Percentiles rank a stretch among this genome's conserved stretches.
Evolutionary conservation across 2,329 filamentous ascomycete species (phyloP).

Genomic region (Ramularia collo-cygni): DNA sequence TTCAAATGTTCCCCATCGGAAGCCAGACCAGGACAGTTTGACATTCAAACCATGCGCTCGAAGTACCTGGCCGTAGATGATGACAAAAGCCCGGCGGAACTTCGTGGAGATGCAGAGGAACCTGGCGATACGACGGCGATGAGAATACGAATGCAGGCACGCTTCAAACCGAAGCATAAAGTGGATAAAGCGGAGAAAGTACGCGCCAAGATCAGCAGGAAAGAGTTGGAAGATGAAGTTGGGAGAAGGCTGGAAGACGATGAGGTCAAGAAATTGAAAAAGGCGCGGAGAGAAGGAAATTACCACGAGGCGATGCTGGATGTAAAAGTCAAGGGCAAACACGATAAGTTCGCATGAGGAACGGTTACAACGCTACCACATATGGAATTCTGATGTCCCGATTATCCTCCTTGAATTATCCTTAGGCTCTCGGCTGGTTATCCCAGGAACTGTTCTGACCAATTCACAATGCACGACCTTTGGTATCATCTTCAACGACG

Average conservation of each 20-base stretch:
- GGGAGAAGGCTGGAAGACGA: conserved; percentile 51
- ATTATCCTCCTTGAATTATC: no score
- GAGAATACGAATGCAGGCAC: conserved; percentile 85
- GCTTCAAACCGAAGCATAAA: conserved; percentile 80
- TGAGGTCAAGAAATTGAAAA: conserved; percentile 78
- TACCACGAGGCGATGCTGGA: conserved; percentile 83
- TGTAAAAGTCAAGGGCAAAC: conserved; percentile 85
- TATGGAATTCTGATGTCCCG: no score
- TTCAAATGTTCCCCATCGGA: conserved; percentile 48
- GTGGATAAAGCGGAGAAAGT: conserved; percentile 77
- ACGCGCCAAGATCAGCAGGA: conserved; percentile 74
- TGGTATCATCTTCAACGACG: no score
- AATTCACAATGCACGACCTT: no score
- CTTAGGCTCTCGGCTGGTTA: no score
- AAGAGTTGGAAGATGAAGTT: conserved; percentile 47
- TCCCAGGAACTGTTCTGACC: no score
- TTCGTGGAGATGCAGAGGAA: conserved; percentile 67
- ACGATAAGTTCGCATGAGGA: conserved; percentile 65
- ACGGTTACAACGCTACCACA: no score
- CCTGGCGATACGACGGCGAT: conserved; percentile 65
- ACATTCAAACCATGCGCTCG: conserved; percentile 46
- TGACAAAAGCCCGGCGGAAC: conserved; percentile 48
- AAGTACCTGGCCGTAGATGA: conserved; percentile 58
- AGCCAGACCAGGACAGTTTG: conserved; percentile 18
- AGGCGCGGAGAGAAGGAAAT: conserved; percentile 74